Base-by-base conservation (phyloP, 306 rosid genomes). In the Rosa multiflora region DNA sequence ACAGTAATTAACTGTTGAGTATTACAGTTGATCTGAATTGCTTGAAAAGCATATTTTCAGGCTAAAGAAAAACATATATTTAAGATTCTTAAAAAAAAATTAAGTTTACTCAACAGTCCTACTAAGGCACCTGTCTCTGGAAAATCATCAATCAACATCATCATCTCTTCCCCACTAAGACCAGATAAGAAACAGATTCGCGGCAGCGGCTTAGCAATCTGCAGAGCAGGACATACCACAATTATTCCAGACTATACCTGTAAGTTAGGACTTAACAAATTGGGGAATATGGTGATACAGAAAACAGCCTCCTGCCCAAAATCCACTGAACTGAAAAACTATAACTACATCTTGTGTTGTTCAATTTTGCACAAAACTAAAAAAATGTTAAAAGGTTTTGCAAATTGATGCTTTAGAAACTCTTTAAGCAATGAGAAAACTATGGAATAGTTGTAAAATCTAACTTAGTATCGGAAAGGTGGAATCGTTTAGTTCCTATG, bases 181-280 rank as follows among this genome's bases (percentile, higher is more conserved):
- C 99, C 99, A 20, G 98, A 95, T 37, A 92, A 81, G 89, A 95
- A 91, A 81, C 99, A 95, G 81, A 95, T 92, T 67, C 99, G 95
- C 35, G 99, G 99, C 82, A 92, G 88, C 12, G 91, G 85, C 84
- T 74, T 82, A 20, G 88, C 94, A 49, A 91, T 82, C 98, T 95
- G 91, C 87, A 72, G 64, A 76, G 70, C 35, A 68, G 68, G 82
- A 72, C 70, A 83, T 55, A 76, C 75, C n/a, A 12, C 35, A 4
- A 61, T 74, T 37, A 20, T 52, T 40, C 35, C 71, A 21, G 56
- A 26, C 43, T 7, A 37, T 35, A 6, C 10, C 55, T 42, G 47
- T 47, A 23, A 75, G 10, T 13, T 6, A 18, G 48, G 20, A 74
- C 39, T 73, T 73, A 56, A 6, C n/a, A 20, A 40, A 8, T 17